Evolutionary conservation across 352 stramenopile genomes (phyloP).

Genomic region (Pythium sukuiense): DNA sequence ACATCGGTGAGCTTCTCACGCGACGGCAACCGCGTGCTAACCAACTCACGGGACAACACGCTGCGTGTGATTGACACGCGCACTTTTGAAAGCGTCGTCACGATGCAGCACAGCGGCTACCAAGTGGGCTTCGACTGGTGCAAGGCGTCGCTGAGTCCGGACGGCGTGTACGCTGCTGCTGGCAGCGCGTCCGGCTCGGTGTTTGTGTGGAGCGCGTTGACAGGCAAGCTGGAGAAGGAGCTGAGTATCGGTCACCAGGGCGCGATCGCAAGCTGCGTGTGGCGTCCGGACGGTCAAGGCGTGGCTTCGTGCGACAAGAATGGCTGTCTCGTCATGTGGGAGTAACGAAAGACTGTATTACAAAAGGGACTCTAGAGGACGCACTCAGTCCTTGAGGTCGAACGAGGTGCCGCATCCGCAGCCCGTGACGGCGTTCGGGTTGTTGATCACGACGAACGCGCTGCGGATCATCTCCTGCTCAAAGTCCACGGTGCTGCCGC

Average conservation of each 20-base stretch:
- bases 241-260: conserved; percentile 62
- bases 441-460: conserved; percentile 95
- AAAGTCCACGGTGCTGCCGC: conserved; percentile 94
- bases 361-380: neutral
- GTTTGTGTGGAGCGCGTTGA: conserved; percentile 64
- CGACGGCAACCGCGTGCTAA: conserved; percentile 49
- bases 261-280: conserved; percentile 75
- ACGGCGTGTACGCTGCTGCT: conserved; percentile 57
- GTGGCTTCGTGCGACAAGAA: conserved; percentile 84
- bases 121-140: conserved; percentile 80
- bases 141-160: conserved; percentile 73
- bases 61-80: conserved; percentile 67
- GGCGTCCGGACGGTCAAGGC: conserved; percentile 61
- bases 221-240: conserved; percentile 54
- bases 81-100: conserved; percentile 51
- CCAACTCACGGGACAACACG: conserved; percentile 77
- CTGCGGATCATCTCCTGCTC: conserved; percentile 97
- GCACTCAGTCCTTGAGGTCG: conserved; percentile 91
- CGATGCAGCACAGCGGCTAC: conserved; percentile 51
- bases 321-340: conserved; percentile 76
- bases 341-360: conserved; percentile 34
- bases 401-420: conserved; percentile 98
- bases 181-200: conserved; percentile 54
- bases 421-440: conserved; percentile 95
- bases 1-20: conserved; percentile 70